These are phyloP conservation scores for Ophiocordyceps camponoti-leonardi DNA, from an alignment of 2,329 filamentous ascomycete species.

Conservation along the genomic window DNA sequence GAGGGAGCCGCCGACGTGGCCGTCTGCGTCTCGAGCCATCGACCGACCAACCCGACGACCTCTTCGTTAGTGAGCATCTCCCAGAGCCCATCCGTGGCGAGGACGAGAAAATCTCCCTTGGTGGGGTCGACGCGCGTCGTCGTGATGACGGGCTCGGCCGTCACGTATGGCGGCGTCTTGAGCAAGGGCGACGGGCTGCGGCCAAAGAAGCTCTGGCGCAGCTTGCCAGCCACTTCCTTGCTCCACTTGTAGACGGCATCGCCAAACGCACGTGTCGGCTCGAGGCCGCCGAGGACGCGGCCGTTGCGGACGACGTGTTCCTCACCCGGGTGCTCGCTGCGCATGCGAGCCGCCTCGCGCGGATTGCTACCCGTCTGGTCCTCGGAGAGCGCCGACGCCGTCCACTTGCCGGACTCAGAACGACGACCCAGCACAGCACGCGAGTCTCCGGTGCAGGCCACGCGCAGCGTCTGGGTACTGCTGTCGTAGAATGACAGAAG, in stretches of 20 bases:
- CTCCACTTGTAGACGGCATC: conserved; percentile 97
- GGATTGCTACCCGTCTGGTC: conserved; percentile 88
- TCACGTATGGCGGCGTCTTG: conserved; percentile 91
- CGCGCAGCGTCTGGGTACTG: conserved; percentile 68
- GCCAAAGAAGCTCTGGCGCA: conserved; percentile 78
- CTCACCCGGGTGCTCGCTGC: conserved; percentile 76
- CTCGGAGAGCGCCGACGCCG: conserved; percentile 70
- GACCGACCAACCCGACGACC: conserved; percentile 86
- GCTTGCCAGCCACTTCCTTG: conserved; percentile 62
- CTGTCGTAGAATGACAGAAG: conserved; percentile 94
- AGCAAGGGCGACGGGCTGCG: conserved; percentile 59
- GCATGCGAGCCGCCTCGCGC: conserved; percentile 67
- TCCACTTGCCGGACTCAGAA: conserved; percentile 71
- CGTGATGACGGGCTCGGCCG: conserved; percentile 85
- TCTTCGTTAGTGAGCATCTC: conserved; percentile 99
- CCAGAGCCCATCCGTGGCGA: conserved; percentile 95
- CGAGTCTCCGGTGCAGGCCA: conserved; percentile 94
- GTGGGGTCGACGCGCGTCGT: conserved; percentile 82
- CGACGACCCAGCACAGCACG: conserved; percentile 79
- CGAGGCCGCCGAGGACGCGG: conserved; percentile 76
- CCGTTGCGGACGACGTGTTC: conserved; percentile 76
- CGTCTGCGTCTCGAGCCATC: conserved; percentile 79
- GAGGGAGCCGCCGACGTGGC: conserved; percentile 29
- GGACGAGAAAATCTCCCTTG: conserved; percentile 85
- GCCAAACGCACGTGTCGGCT: conserved; percentile 87